Conservation (phyloP, 257 asterid species). For the Salvia splendens region DNA sequence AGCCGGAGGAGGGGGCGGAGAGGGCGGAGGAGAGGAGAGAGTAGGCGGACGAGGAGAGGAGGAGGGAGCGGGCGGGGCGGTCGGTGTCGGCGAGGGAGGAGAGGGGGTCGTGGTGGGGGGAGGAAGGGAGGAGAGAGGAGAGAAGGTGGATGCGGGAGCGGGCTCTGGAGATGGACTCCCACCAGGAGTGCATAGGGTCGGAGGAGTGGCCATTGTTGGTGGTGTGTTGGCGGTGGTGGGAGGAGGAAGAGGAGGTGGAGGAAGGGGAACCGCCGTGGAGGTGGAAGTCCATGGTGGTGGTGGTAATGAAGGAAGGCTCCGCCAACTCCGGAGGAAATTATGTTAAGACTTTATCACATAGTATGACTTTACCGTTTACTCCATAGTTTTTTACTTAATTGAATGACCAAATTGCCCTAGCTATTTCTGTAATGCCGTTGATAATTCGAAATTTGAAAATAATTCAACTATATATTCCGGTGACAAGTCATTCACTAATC, state of each 20-base stretch:
- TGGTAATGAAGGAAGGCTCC: slow-evolving; percentile 25
- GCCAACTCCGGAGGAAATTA: slow-evolving; percentile 20
- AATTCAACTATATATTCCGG: no score
- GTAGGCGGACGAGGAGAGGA: slow-evolving; percentile 76
- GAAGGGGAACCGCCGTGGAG: slow-evolving; percentile 66
- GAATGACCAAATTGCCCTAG: no score
- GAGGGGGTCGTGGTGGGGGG: slow-evolving; percentile 38
- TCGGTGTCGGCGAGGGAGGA: slow-evolving; percentile 85
- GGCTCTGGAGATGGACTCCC: slow-evolving; percentile 96
- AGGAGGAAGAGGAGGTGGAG: slow-evolving; percentile 56
- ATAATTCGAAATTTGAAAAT: no score
- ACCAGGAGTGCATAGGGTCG: slow-evolving; percentile 91
- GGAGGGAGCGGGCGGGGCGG: slow-evolving; percentile 89
- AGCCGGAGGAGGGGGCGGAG: slow-evolving; percentile 61
- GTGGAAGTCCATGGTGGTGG: slow-evolving; percentile 62
- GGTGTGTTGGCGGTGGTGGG: slow-evolving; percentile 37
- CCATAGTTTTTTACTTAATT: no score
- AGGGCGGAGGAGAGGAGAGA: slow-evolving; percentile 56
- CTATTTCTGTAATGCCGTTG: no score
- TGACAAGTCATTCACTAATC: no score
- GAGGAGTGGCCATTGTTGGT: slow-evolving; percentile 39
- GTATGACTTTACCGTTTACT: not conserved
- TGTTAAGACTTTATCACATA: not conserved
- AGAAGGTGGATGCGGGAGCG: slow-evolving; percentile 92
- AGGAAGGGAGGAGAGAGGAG: slow-evolving; percentile 55